A percentile compares a stretch with the other conserved stretches of the same genome.
Evolutionary conservation across 306 rosid genomes (phyloP).

Genomic region (Rosa multiflora): DNA sequence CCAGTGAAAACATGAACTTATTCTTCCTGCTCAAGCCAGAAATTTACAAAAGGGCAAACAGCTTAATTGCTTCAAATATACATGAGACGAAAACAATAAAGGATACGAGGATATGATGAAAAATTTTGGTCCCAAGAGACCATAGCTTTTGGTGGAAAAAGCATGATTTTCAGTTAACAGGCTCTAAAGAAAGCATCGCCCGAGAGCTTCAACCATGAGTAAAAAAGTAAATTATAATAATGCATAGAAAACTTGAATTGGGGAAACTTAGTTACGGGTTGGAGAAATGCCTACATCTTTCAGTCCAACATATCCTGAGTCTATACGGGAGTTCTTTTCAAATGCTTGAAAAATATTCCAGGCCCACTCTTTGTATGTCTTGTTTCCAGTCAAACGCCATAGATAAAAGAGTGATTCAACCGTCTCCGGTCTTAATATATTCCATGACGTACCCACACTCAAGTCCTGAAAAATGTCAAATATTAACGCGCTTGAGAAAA

Average conservation of each 20-base stretch:
- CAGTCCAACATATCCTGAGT: constrained; percentile 92
- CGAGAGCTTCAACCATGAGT: neutral
- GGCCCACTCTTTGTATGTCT: constrained; percentile 99
- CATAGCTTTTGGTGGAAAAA: neutral
- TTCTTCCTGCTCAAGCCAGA: neutral
- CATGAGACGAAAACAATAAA: neutral
- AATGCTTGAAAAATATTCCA: constrained; percentile 99
- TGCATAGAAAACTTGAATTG: constrained; percentile 22
- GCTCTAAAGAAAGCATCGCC: neutral
- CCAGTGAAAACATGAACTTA: neutral
- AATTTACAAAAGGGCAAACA: neutral
- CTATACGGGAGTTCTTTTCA: constrained; percentile 90
- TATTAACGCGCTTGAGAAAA: constrained; percentile 19
- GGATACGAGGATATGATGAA: neutral
- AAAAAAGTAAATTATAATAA: neutral
- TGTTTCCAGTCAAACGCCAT: constrained; percentile 94
- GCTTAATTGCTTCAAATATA: neutral
- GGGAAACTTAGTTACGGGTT: constrained; percentile 3
- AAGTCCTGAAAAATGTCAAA: constrained; percentile 58
- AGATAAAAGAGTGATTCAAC: constrained; percentile 94
- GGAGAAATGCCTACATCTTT: constrained; percentile 73
- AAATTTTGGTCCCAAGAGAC: neutral
- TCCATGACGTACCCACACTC: constrained; percentile 98
- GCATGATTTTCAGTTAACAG: neutral
- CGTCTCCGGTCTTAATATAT: constrained; percentile 96